Evolutionary conservation across 495 filamentous ascomycete species (phyloP).

Genomic region (Pyrenula massariospora): DNA sequence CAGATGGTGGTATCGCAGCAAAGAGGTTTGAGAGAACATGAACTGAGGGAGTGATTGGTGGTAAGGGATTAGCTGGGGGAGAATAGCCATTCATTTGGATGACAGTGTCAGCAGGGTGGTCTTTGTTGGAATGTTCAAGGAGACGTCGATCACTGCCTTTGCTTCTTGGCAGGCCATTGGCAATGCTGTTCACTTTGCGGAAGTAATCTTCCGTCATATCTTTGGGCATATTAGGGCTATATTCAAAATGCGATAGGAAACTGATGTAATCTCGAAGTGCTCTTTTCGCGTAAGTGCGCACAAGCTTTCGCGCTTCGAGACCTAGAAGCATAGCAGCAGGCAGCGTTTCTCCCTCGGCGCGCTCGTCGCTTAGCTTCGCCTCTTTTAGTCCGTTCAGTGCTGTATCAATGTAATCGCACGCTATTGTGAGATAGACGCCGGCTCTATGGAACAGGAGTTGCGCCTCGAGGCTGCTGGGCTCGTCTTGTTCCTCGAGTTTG

Average conservation of each 20-base stretch:
- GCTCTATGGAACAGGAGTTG: conserved; percentile 69
- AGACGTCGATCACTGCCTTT: conserved; percentile 14
- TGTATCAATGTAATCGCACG: conserved; percentile 47
- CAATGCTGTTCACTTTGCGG: conserved; percentile 45
- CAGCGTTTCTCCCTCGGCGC: background rate
- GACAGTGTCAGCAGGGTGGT: background rate
- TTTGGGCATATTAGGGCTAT: conserved; percentile 55
- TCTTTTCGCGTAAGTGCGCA: conserved; percentile 60
- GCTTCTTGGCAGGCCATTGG: conserved; percentile 26
- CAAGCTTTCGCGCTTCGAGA: conserved; percentile 49
- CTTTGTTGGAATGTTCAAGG: conserved; percentile 17
- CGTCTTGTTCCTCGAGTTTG: conserved; percentile 53
- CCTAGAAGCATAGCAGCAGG: conserved; percentile 16
- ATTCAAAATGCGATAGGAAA: conserved; percentile 62
- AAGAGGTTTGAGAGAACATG: conserved; percentile 45
- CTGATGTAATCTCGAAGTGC: conserved; percentile 58
- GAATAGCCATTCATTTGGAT: background rate
- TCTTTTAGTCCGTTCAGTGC: conserved; percentile 23
- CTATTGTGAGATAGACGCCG: conserved; percentile 59
- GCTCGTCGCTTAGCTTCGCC: background rate
- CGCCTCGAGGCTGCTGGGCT: conserved; percentile 59
- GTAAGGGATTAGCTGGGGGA: background rate
- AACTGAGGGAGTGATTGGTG: conserved; percentile 9
- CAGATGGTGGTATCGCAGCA: conserved; percentile 37
- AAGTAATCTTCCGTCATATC: conserved; percentile 57